phyloP scores from a whole-genome alignment of 768 basidiomycete genomes.

The Saitozyma sp. region DNA sequence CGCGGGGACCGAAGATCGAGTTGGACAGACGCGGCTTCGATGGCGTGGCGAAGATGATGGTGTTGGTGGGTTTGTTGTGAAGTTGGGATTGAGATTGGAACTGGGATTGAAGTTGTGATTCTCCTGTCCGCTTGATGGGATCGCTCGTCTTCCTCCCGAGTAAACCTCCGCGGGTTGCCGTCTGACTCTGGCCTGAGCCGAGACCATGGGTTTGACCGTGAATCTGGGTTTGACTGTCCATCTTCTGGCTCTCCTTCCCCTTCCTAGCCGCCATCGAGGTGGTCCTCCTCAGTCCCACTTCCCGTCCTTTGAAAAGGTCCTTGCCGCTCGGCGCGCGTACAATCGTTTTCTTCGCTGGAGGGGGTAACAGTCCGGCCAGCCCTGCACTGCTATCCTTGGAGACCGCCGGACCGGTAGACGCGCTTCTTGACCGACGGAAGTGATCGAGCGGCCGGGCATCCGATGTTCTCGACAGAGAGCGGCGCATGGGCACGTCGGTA shows the following conservation, averaged over 20 bases:
- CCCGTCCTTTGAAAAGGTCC: conserved; percentile 46
- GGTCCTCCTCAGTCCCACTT: conserved; percentile 45
- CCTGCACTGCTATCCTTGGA: too few species aligned
- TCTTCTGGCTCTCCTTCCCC: conserved; percentile 1
- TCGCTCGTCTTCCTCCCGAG: conserved; percentile 39
- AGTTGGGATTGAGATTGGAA: too few species aligned
- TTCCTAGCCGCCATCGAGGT: conserved; percentile 23
- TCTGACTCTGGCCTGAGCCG: not conserved
- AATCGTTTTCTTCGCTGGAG: conserved; percentile 14
- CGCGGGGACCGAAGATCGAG: too few species aligned
- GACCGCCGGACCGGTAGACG: conserved; percentile 3
- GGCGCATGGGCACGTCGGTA: not conserved
- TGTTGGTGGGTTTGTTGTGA: conserved; percentile 2
- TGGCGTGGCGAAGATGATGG: conserved; percentile 46
- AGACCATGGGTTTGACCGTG: not conserved
- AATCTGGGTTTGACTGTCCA: conserved; percentile 11
- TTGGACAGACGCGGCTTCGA: conserved; percentile 30
- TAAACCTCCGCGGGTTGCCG: conserved; percentile 16
- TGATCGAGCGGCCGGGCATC: too few species aligned
- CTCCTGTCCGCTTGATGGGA: conserved; percentile 11
- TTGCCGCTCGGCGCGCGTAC: conserved; percentile 36
- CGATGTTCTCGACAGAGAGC: too few species aligned
- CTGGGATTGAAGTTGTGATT: not conserved
- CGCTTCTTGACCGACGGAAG: conserved; percentile 2
- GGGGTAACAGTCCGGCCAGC: too few species aligned